These are phyloP conservation scores for Diaporthe sp. DNA, from an alignment of 2,329 filamentous ascomycete genomes.

Conservation along the genomic window DNA sequence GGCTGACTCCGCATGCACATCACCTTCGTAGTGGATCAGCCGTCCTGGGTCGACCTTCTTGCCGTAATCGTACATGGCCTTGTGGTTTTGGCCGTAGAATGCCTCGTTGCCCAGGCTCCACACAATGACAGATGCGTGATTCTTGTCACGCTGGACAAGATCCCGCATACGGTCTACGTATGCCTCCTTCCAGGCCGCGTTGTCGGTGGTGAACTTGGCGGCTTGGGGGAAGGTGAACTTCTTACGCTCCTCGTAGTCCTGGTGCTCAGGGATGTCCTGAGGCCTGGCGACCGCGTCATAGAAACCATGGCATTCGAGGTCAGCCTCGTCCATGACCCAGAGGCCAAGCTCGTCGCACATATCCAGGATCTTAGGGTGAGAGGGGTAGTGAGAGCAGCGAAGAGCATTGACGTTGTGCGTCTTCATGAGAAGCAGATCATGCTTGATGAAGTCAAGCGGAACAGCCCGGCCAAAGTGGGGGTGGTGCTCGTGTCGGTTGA, in stretches of 20 bases:
- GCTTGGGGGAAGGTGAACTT: conserved; percentile 67
- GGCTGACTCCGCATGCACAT: conserved; percentile 69
- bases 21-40: conserved; percentile 77
- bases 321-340: conserved; percentile 69
- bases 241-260: conserved; percentile 73
- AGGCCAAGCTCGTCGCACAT: conserved; percentile 76
- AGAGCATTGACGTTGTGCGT: conserved; percentile 79
- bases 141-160: conserved; percentile 77
- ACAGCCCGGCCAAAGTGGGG: conserved; percentile 74
- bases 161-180: conserved; percentile 78
- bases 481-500: conserved; percentile 81
- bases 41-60: conserved; percentile 70
- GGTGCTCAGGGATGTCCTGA: conserved; percentile 65
- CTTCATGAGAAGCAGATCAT: conserved; percentile 78
- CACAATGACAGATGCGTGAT: conserved; percentile 78
- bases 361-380: conserved; percentile 71
- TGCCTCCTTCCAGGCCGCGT: conserved; percentile 71
- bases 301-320: conserved; percentile 69
- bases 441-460: conserved; percentile 71
- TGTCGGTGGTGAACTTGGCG: conserved; percentile 72
- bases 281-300: conserved; percentile 64
- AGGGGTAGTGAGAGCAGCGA: conserved; percentile 77
- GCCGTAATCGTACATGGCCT: conserved; percentile 75
- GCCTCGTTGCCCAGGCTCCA: conserved; percentile 83
- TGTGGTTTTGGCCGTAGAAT: conserved; percentile 78